These are phyloP conservation scores for Mycogone perniciosa DNA, from an alignment of 2,329 filamentous ascomycete species.

Conservation along the genomic window DNA sequence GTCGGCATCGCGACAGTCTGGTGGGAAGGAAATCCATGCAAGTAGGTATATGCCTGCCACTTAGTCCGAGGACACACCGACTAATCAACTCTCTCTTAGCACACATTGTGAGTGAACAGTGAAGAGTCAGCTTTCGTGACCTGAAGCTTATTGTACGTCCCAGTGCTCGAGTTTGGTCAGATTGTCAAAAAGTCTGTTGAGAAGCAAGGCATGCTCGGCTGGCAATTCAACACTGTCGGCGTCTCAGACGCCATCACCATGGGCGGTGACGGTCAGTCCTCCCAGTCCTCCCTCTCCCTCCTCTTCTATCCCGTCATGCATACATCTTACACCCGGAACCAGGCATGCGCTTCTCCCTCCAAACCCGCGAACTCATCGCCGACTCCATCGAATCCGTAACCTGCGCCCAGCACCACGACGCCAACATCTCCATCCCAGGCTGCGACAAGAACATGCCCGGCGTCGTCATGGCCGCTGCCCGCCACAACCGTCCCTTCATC, in stretches of 20 bases:
- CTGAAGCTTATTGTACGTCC: slow-evolving; percentile 7
- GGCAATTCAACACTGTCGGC: slow-evolving; percentile 90
- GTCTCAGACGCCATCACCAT: slow-evolving; percentile 91
- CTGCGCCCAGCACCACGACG: slow-evolving; percentile 86
- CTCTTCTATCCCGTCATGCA: neutral
- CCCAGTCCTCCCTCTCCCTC: neutral
- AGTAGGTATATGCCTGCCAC: slow-evolving; percentile 48
- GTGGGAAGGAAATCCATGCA: slow-evolving; percentile 98
- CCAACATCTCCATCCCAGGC: slow-evolving; percentile 85
- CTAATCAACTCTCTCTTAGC: slow-evolving; percentile 18
- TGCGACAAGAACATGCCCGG: slow-evolving; percentile 99
- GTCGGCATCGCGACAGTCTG: slow-evolving; percentile 88
- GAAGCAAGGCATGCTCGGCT: slow-evolving; percentile 81
- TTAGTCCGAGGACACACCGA: neutral
- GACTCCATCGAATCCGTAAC: slow-evolving; percentile 93
- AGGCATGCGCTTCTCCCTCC: slow-evolving; percentile 93
- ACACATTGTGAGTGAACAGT: slow-evolving; percentile 35
- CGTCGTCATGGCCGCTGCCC: slow-evolving; percentile 80
- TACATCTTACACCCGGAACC: neutral
- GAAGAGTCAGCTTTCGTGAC: neutral
- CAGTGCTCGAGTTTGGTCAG: slow-evolving; percentile 79
- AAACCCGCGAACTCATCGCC: slow-evolving; percentile 86
- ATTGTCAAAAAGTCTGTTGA: slow-evolving; percentile 77
- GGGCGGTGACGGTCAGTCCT: slow-evolving; percentile 69
- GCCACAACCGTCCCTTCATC: slow-evolving; percentile 85